Evolutionary conservation across 2,329 filamentous ascomycete genomes (phyloP).

Genomic region (Claviceps maximensis): DNA sequence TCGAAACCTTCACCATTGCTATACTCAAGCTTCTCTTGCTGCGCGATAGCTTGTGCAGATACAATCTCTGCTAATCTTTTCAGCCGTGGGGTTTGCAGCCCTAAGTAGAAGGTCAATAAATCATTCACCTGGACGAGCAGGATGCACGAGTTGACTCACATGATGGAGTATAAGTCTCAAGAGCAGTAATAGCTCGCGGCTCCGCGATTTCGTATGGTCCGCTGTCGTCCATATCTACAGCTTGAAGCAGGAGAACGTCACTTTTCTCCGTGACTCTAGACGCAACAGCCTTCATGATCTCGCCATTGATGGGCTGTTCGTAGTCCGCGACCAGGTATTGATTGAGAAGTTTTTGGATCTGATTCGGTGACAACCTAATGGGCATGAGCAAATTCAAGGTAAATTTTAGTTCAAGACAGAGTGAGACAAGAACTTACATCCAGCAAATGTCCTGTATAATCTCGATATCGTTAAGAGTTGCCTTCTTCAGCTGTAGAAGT

Average conservation of each 20-base stretch:
- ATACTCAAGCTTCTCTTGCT: conserved; percentile 73
- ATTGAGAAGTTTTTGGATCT: conserved; percentile 97
- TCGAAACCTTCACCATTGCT: conserved; percentile 32
- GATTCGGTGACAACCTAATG: conserved; percentile 81
- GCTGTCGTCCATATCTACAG: conserved; percentile 98
- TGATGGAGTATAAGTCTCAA: conserved; percentile 96
- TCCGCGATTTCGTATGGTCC: conserved; percentile 98
- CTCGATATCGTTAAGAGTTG: conserved; percentile 96
- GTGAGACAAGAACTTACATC: conserved; percentile 58
- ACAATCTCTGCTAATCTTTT: conserved; percentile 98
- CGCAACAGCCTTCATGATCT: conserved; percentile 99
- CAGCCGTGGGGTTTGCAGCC: conserved; percentile 88
- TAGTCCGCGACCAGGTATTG: conserved; percentile 98
- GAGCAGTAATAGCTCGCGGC: conserved; percentile 83
- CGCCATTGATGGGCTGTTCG: conserved; percentile 97
- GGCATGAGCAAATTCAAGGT: not conserved
- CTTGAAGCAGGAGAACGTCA: conserved; percentile 81
- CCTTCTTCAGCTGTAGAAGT: conserved; percentile 95
- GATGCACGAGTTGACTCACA: conserved; percentile 44
- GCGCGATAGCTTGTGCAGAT: conserved; percentile 86
- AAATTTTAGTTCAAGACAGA: not conserved
- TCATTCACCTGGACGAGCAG: not conserved
- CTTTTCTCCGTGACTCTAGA: conserved; percentile 97
- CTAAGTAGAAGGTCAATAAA: conserved; percentile 31
- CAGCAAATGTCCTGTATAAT: conserved; percentile 99